phyloP scores from a whole-genome alignment of 352 stramenopile species.

The Phytophthora sojae region DNA sequence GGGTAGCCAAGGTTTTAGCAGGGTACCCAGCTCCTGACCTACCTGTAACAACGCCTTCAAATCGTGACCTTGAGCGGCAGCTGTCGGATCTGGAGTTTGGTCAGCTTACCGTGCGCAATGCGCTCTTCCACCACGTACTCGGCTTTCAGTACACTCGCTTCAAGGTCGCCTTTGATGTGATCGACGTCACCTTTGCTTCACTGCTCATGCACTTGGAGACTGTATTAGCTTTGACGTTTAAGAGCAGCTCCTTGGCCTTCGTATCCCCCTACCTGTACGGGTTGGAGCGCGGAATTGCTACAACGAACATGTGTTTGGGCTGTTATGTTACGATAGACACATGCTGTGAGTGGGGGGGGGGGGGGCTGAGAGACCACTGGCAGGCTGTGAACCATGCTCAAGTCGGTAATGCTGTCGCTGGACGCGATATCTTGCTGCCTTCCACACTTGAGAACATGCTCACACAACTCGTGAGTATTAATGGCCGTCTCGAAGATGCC shows the following conservation, averaged over 20 bases:
- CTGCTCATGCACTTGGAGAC: constrained; percentile 12
- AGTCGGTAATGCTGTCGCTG: not conserved
- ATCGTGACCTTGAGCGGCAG: constrained; percentile 4
- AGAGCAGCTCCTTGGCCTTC: not conserved
- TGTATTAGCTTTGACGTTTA: not conserved
- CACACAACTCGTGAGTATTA: not conserved
- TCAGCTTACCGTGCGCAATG: constrained; percentile 5
- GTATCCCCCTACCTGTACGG: constrained; percentile 3
- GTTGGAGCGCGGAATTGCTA: not conserved
- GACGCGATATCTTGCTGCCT: not conserved
- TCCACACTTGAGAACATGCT: constrained; percentile 15
- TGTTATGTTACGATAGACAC: not conserved
- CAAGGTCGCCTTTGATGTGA: constrained; percentile 11
- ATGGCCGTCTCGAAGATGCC: too few species aligned
- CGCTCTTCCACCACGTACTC: constrained; percentile 7
- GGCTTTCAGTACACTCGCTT: not conserved
- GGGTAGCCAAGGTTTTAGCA: constrained; percentile 26
- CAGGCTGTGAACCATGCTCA: not conserved
- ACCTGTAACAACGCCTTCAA: constrained; percentile 10
- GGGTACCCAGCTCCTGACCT: constrained; percentile 15
- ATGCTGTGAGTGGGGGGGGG: constrained; percentile 7
- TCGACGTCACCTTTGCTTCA: constrained; percentile 12
- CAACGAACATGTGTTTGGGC: constrained; percentile 1
- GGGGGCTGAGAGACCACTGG: not conserved
- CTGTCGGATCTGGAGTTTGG: not conserved